Evolutionary conservation across 495 filamentous ascomycete species (phyloP).

Genomic region (Aeminium ludgeri): DNA sequence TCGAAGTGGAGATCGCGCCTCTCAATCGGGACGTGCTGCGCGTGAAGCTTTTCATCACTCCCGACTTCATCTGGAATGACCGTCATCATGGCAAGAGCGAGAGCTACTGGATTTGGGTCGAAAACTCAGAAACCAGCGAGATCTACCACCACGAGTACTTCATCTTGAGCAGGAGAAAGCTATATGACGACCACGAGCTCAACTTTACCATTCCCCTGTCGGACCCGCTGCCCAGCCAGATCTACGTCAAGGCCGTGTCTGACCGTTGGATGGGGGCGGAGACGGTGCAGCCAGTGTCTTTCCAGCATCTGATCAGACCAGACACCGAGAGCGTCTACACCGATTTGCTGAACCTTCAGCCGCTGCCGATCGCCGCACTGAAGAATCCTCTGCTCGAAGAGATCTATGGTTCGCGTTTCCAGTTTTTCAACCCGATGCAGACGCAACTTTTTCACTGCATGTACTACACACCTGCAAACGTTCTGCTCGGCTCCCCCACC

Average conservation of each 20-base stretch:
- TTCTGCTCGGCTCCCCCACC: slow-evolving; percentile 90
- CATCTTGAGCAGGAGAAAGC: slow-evolving; percentile 71
- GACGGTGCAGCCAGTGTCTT: slow-evolving; percentile 83
- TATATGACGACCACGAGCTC: slow-evolving; percentile 86
- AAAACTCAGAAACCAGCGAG: slow-evolving; percentile 93
- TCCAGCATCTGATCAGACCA: slow-evolving; percentile 92
- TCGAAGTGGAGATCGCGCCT: slow-evolving; percentile 89
- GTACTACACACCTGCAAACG: slow-evolving; percentile 81
- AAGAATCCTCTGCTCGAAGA: slow-evolving; percentile 78
- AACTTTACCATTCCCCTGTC: slow-evolving; percentile 94
- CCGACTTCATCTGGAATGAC: slow-evolving; percentile 93
- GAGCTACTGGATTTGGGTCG: slow-evolving; percentile 96
- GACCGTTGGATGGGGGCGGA: slow-evolving; percentile 97
- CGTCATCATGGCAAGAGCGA: slow-evolving; percentile 86
- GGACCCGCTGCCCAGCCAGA: slow-evolving; percentile 83
- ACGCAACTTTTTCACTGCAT: slow-evolving; percentile 94
- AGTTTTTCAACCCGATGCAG: slow-evolving; percentile 98
- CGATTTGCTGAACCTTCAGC: slow-evolving; percentile 79
- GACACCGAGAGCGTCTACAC: slow-evolving; percentile 97
- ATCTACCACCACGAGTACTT: slow-evolving; percentile 98
- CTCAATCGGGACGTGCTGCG: slow-evolving; percentile 86
- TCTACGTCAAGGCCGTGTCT: slow-evolving; percentile 85
- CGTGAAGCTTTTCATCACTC: slow-evolving; percentile 65
- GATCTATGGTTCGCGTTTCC: slow-evolving; percentile 72
- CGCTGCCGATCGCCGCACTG: slow-evolving; percentile 70